Percentiles rank a stretch among this genome's conserved stretches.
Evolutionary conservation across 2,329 filamentous ascomycete genomes (phyloP).

Genomic region (Drechslerella dactyloides): DNA sequence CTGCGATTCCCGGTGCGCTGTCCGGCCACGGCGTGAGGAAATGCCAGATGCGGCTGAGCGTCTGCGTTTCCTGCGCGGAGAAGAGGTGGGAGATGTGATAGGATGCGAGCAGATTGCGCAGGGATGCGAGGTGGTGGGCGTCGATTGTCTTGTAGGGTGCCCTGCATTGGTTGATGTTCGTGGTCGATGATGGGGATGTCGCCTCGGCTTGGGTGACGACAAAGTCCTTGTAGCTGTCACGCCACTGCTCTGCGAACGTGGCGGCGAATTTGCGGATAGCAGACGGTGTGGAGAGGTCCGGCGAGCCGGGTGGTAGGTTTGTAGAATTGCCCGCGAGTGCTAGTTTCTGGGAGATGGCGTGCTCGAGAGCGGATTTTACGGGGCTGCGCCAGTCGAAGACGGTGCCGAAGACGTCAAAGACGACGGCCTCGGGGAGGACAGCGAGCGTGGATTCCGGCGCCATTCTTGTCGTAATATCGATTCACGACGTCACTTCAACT

Average conservation of each 20-base stretch:
- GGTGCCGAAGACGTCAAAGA: conserved; percentile 81
- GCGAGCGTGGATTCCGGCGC: conserved; percentile 7
- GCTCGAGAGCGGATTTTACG: conserved; percentile 67
- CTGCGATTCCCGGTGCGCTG: conserved; percentile 60
- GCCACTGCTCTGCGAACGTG: conserved; percentile 73
- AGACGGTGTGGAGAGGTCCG: conserved; percentile 57
- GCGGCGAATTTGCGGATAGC: conserved; percentile 68
- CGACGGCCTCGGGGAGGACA: conserved; percentile 64
- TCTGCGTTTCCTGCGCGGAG: conserved; percentile 67
- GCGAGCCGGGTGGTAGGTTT: conserved; percentile 56
- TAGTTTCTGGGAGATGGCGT: conserved; percentile 62
- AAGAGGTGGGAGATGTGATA: conserved; percentile 68
- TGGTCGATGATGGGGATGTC: conserved; percentile 50
- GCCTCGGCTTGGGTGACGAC: conserved; percentile 58
- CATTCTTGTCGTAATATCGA: neutral
- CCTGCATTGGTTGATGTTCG: conserved; percentile 56
- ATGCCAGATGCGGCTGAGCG: conserved; percentile 75
- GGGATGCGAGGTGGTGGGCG: conserved; percentile 70
- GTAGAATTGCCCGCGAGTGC: conserved; percentile 57
- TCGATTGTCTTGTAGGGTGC: conserved; percentile 72
- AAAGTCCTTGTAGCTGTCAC: conserved; percentile 69
- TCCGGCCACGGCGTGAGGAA: conserved; percentile 73
- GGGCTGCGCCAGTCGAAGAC: conserved; percentile 78
- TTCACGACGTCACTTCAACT: neutral
- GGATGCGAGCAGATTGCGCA: conserved; percentile 65